Evolutionary conservation across 257 asterid species (phyloP).

Genomic region (Nicotiana obtusifolia): DNA sequence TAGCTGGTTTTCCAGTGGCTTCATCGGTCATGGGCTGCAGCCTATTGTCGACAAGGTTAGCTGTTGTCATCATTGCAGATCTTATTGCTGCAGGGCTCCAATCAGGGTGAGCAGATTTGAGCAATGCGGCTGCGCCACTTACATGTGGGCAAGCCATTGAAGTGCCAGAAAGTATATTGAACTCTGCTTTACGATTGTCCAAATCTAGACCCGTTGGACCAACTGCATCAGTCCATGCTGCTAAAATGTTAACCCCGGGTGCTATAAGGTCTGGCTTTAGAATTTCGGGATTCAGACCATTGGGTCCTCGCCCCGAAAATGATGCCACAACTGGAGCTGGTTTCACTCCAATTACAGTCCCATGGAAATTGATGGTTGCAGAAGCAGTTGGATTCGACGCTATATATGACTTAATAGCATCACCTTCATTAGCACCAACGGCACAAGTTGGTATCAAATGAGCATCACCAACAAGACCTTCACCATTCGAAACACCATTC

Average conservation of each 20-base stretch:
- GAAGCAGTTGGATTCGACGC: slow-evolving; percentile 37
- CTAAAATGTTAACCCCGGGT: slow-evolving; percentile 89
- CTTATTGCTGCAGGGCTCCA: slow-evolving; percentile 93
- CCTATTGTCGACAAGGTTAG: slow-evolving; percentile 46
- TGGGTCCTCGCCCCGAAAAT: slow-evolving; percentile 85
- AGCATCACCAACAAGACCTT: slow-evolving; percentile 91
- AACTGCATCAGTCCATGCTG: slow-evolving; percentile 89
- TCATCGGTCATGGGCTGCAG: slow-evolving; percentile 59
- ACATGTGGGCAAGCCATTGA: slow-evolving; percentile 99
- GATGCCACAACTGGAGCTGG: slow-evolving; percentile 98
- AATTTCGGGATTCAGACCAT: slow-evolving; percentile 81
- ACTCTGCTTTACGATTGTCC: slow-evolving; percentile 66
- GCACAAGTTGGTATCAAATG: slow-evolving; percentile 84
- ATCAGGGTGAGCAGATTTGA: slow-evolving; percentile 92
- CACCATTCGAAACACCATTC: slow-evolving; percentile 81
- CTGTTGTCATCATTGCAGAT: slow-evolving; percentile 97
- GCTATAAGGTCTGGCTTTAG: slow-evolving; percentile 87
- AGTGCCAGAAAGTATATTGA: slow-evolving; percentile 86
- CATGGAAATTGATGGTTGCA: slow-evolving; percentile 62
- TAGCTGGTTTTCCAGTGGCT: slow-evolving; percentile 61
- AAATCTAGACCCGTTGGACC: slow-evolving; percentile 87
- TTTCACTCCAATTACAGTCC: slow-evolving; percentile 69
- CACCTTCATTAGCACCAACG: slow-evolving; percentile 70
- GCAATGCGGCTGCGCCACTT: slow-evolving; percentile 94
- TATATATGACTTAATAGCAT: slow-evolving; percentile 55